These are phyloP conservation scores for Solanum pimpinellifolium DNA, from an alignment of 257 asterid genomes.

Conservation along the genomic window DNA sequence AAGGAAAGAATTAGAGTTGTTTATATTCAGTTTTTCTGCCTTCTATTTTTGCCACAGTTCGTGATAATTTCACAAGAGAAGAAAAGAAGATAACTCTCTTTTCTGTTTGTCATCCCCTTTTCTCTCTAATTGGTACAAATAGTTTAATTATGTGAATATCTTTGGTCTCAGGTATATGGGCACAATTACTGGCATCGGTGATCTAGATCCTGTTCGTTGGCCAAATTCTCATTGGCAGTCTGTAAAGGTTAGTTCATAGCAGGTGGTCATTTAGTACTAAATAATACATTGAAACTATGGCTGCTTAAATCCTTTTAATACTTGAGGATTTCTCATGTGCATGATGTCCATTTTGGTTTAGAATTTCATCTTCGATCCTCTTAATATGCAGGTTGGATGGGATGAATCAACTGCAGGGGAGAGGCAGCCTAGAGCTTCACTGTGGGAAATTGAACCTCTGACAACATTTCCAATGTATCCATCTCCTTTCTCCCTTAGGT, in stretches of 20 bases:
- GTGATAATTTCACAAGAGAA: neutral
- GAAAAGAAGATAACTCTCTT: neutral
- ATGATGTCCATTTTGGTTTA: neutral
- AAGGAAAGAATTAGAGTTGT: neutral
- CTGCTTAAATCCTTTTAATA: neutral
- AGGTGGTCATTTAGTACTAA: neutral
- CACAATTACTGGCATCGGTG: constrained; percentile 74
- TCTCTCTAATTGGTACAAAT: neutral
- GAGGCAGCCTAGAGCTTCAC: constrained; percentile 87
- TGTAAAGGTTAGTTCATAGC: constrained; percentile 45
- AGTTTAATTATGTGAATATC: neutral
- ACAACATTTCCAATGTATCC: constrained; percentile 93
- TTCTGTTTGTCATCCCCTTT: neutral
- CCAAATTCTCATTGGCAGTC: constrained; percentile 91
- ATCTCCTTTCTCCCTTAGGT: constrained; percentile 76
- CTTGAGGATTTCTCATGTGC: neutral
- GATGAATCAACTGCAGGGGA: constrained; percentile 98
- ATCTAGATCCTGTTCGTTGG: constrained; percentile 88
- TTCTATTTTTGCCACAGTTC: neutral
- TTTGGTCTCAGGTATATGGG: constrained; percentile 72
- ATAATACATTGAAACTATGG: neutral
- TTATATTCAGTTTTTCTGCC: neutral
- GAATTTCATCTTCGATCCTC: neutral
- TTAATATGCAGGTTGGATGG: constrained; percentile 72
- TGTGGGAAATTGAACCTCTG: constrained; percentile 90